These are phyloP conservation scores for Biancaea sappan DNA, from an alignment of 306 rosid genomes.

Conservation along the genomic window DNA sequence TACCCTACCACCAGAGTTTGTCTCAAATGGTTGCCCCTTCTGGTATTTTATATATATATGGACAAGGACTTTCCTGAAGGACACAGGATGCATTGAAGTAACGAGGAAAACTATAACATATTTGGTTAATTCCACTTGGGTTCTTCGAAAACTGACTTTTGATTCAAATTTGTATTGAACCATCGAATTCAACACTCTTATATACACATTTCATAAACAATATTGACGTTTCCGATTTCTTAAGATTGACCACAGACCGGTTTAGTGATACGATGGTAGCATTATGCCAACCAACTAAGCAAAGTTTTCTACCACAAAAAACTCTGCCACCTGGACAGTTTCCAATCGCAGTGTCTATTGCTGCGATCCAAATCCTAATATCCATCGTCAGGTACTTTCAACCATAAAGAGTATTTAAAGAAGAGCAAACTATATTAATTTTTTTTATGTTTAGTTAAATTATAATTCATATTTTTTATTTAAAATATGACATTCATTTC, in stretches of 20 bases:
- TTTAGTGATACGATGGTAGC: neutral
- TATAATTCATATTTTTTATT: too few species aligned
- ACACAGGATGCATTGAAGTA: neutral
- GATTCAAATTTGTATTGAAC: slow-evolving; percentile 32
- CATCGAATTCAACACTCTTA: neutral
- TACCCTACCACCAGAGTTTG: too few species aligned
- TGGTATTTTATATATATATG: too few species aligned
- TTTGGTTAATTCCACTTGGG: neutral
- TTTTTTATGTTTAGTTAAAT: too few species aligned
- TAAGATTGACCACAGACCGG: neutral
- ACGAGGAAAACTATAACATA: neutral
- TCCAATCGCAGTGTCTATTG: neutral
- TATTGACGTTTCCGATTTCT: neutral
- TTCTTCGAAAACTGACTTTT: neutral
- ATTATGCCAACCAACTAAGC: slow-evolving; percentile 14
- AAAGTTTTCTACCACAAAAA: neutral
- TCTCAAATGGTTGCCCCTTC: too few species aligned
- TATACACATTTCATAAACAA: neutral
- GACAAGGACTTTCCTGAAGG: too few species aligned
- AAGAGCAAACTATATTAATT: too few species aligned
- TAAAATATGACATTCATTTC: too few species aligned
- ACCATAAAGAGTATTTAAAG: too few species aligned
- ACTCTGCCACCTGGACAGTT: neutral
- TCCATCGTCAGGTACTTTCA: neutral
- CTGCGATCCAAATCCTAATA: neutral